These are phyloP conservation scores for Thermothielavioides terrestris DNA, from an alignment of 495 filamentous ascomycete genomes.

Conservation along the genomic window DNA sequence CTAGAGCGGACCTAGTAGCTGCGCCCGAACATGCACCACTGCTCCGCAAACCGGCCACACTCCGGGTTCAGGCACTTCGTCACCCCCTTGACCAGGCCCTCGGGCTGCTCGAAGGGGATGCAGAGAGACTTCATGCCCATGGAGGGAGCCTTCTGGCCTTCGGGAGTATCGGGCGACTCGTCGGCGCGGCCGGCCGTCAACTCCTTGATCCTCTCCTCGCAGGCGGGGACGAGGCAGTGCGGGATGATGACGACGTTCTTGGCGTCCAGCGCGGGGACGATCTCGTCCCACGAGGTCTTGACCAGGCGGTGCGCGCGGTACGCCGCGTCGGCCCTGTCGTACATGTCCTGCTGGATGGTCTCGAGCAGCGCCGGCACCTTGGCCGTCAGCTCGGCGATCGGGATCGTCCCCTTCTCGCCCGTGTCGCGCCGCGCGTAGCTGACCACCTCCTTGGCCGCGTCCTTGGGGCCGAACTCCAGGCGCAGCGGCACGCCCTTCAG, in stretches of 20 bases:
- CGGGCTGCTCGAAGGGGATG: conserved; percentile 94
- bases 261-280: conserved; percentile 73
- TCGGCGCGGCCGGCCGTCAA: conserved; percentile 63
- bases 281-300: conserved; percentile 78
- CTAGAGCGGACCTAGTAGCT: conserved; percentile 39
- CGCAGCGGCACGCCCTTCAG: conserved; percentile 88
- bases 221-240: conserved; percentile 68
- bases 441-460: conserved; percentile 73
- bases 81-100: conserved; percentile 63
- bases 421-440: conserved; percentile 80
- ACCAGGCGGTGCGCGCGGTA: conserved; percentile 75
- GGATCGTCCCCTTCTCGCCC: conserved; percentile 68
- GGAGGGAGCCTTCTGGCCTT: conserved; percentile 72
- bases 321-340: conserved; percentile 65
- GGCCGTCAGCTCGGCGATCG: conserved; percentile 59
- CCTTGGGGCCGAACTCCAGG: conserved; percentile 91
- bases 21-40: conserved; percentile 83
- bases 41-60: conserved; percentile 61
- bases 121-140: conserved; percentile 98
- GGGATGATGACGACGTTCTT: conserved; percentile 91
- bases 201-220: conserved; percentile 93
- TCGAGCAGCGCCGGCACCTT: conserved; percentile 73
- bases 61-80: conserved; percentile 88
- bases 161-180: conserved; percentile 51
- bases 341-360: conserved; percentile 81